These are phyloP conservation scores for Hypholoma sublateritium DNA, from an alignment of 768 basidiomycete species.

Conservation along the genomic window DNA sequence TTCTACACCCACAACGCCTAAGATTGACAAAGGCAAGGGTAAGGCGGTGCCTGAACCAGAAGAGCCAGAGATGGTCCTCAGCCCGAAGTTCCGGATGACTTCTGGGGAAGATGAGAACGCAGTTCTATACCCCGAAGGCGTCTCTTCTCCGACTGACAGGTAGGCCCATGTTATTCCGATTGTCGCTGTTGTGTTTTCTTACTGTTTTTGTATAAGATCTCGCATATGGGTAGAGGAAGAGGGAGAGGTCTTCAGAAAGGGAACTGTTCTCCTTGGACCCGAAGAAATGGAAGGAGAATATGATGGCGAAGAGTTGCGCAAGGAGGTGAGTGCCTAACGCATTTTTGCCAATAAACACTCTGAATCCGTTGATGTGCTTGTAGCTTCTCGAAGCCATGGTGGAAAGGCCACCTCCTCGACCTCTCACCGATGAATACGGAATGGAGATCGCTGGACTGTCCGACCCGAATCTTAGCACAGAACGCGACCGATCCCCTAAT, in stretches of 20 bases:
- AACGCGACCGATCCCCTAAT: conserved; percentile 14
- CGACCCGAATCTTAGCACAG: conserved; percentile 3
- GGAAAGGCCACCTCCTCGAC: conserved; percentile 78
- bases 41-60: conserved; percentile 69
- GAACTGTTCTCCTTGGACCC: conserved; percentile 72
- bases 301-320: conserved; percentile 84
- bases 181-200: background rate
- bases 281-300: conserved; percentile 91
- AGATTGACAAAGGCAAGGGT: conserved; percentile 78
- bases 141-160: conserved; percentile 48
- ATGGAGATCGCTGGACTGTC: conserved; percentile 33
- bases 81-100: conserved; percentile 55
- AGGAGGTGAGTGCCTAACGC: conserved; percentile 51
- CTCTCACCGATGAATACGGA: conserved; percentile 62
- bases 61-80: conserved; percentile 68
- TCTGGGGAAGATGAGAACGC: conserved; percentile 49
- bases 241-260: conserved; percentile 94
- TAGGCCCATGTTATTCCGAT: conserved; percentile 47
- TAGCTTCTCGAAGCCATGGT: conserved; percentile 65
- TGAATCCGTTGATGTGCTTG: background rate
- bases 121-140: conserved; percentile 26
- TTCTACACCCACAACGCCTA: conserved; percentile 52
- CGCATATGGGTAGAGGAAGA: conserved; percentile 90
- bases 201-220: conserved; percentile 44
- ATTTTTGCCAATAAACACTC: background rate